Evolutionary conservation across 1,284 basidiomycete species (phyloP), one percentile per base, ranked within the genome.

Genomic region (Neonothopanus nambi): DNA sequence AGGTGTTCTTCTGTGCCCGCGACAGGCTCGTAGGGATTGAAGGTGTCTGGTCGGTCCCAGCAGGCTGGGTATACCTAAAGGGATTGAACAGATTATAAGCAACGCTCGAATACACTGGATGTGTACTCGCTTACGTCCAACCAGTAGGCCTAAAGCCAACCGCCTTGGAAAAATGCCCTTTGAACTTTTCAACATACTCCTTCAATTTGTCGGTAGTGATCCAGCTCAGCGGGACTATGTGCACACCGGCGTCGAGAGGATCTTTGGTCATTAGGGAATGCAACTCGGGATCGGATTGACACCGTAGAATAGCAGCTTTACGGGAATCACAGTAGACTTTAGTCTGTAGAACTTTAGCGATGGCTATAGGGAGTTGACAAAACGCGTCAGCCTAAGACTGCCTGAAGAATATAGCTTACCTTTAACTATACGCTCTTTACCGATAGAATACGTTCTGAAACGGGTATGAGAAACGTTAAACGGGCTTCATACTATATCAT

Each of bases 371-470:
- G 23, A 33, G 28, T 30, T 15, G 18, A 36, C 23, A 13, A 46
- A 40, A 45, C 18, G 7, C 26, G 26, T 59, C 13, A 55, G 45
- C 3, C 4, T 30, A 21, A 35, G 17, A 15, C 30, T 43, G 33
- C 15, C 18, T 18, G 15, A 41, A 8, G 23, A 17, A 17, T 1
- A 15, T 9, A 20, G 40, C n/a, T 40, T 52, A 88, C 92, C 93
- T 80, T 98, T 96, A 28, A 98, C 93, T 44, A 99, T 91, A 39
- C 95, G 85, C 69, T 99, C 96, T 70, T 99, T 99, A 48, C 96
- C 96, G 51, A 99, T 94, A 0, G 93, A 93, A 69, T 99, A 99
- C 0, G 96, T 98, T 11, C 89, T 92, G 56, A 44, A 20, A 53
- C 48, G 30, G 12, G 58, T 43, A 57, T 39, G 12, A 48, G 2